These are phyloP conservation scores for Dothideomycetes sp. DNA, from an alignment of 2,329 filamentous ascomycete genomes.

Conservation along the genomic window DNA sequence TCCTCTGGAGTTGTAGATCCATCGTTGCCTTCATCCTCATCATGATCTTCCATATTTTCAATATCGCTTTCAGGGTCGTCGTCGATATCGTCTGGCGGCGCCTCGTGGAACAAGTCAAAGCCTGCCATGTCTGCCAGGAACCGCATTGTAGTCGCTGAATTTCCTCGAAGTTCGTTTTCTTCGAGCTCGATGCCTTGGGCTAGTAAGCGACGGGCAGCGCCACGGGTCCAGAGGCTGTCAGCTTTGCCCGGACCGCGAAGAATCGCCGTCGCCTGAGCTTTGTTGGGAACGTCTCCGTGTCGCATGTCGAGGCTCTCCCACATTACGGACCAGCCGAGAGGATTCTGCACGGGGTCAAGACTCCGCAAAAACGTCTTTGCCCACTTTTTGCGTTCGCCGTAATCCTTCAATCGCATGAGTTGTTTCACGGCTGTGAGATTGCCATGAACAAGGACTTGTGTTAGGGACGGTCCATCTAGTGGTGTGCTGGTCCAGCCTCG, in stretches of 20 bases:
- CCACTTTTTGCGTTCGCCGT: slow-evolving; percentile 6
- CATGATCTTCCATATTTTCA: background rate
- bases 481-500: slow-evolving; percentile 8
- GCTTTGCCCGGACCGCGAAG: background rate
- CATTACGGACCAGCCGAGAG: slow-evolving; percentile 1
- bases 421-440: slow-evolving; percentile 8
- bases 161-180: slow-evolving; percentile 3
- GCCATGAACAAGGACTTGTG: slow-evolving; percentile 5
- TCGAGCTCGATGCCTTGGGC: background rate
- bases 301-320: slow-evolving; percentile 6
- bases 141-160: slow-evolving; percentile 3
- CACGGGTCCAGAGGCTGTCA: slow-evolving; percentile 6
- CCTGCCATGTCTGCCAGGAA: slow-evolving; percentile 6
- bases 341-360: slow-evolving; percentile 3
- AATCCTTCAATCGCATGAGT: slow-evolving; percentile 4
- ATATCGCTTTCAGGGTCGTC: background rate
- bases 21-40: background rate
- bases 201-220: slow-evolving; percentile 4
- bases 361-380: slow-evolving; percentile 3
- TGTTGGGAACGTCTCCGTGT: slow-evolving; percentile 1
- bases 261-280: slow-evolving; percentile 4
- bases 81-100: slow-evolving; percentile 6
- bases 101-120: slow-evolving; percentile 7
- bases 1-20: background rate
- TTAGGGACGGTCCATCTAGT: slow-evolving; percentile 3